Conservation (phyloP, 805 yeast species). For the Teunomyces pallodes region DNA sequence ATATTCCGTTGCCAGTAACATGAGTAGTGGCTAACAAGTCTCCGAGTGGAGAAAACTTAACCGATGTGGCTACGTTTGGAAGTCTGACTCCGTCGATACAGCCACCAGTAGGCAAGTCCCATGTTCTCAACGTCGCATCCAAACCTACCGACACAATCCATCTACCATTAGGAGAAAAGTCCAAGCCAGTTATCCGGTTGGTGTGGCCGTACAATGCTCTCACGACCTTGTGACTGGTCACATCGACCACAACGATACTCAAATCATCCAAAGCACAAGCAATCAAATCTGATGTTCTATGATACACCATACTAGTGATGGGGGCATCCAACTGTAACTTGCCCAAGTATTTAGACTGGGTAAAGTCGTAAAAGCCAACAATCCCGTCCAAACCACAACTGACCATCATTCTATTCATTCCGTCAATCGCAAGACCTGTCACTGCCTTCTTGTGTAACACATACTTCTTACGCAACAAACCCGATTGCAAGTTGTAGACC, state of each 20-base stretch:
- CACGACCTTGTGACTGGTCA: slow-evolving; percentile 74
- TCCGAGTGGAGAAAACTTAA: slow-evolving; percentile 82
- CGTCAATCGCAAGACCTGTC: slow-evolving; percentile 86
- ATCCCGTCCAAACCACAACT: slow-evolving; percentile 87
- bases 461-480: slow-evolving; percentile 69
- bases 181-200: slow-evolving; percentile 82
- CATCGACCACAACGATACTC: slow-evolving; percentile 78
- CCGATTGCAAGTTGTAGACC: slow-evolving; percentile 88
- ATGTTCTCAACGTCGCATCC: slow-evolving; percentile 87
- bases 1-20: slow-evolving; percentile 84
- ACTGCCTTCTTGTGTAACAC: slow-evolving; percentile 73
- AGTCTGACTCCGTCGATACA: slow-evolving; percentile 89
- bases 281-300: slow-evolving; percentile 76
- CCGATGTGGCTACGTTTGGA: slow-evolving; percentile 73
- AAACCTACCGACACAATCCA: slow-evolving; percentile 85
- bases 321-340: slow-evolving; percentile 72
- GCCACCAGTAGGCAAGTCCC: slow-evolving; percentile 97
- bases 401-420: slow-evolving; percentile 85
- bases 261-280: slow-evolving; percentile 87
- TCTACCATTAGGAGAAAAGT: slow-evolving; percentile 92
- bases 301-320: slow-evolving; percentile 72
- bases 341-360: slow-evolving; percentile 64
- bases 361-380: slow-evolving; percentile 83
- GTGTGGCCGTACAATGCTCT: slow-evolving; percentile 88
- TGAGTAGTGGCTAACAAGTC: slow-evolving; percentile 92